Evolutionary conservation across 371 early-diverging fungal species (phyloP).

Genomic region (Haplosporangium sp.): DNA sequence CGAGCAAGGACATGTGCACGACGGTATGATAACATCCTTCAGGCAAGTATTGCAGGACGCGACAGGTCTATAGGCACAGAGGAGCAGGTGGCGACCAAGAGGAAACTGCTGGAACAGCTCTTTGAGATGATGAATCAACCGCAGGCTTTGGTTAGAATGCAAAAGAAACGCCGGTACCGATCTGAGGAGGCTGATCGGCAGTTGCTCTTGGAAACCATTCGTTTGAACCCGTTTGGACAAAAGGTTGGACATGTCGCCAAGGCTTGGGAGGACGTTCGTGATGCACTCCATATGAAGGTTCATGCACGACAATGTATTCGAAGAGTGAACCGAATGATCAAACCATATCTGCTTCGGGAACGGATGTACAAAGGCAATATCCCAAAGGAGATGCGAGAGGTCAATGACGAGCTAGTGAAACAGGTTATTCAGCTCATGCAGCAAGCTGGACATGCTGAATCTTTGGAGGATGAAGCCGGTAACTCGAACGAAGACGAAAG

Average conservation of each 20-base stretch:
- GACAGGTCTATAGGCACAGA: constrained; percentile 35
- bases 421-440: constrained; percentile 53
- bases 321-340: constrained; percentile 49
- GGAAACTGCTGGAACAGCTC: constrained; percentile 40
- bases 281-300: constrained; percentile 49
- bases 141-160: constrained; percentile 48
- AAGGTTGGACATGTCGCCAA: constrained; percentile 53
- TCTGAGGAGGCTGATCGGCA: constrained; percentile 47
- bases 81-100: constrained; percentile 38
- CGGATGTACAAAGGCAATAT: constrained; percentile 53
- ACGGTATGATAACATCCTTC: constrained; percentile 53
- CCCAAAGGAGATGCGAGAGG: constrained; percentile 46
- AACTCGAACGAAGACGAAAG: constrained; percentile 40
- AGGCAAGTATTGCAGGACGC: constrained; percentile 46
- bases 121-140: constrained; percentile 55
- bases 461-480: constrained; percentile 33
- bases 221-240: constrained; percentile 50
- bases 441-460: constrained; percentile 21
- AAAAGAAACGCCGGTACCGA: constrained; percentile 51
- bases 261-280: constrained; percentile 52
- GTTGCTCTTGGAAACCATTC: constrained; percentile 39
- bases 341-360: constrained; percentile 42
- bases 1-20: constrained; percentile 51
- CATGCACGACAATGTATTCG: constrained; percentile 53
- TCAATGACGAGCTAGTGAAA: constrained; percentile 48